These are phyloP conservation scores for Acacia confusa DNA, from an alignment of 306 rosid species.

Conservation along the genomic window DNA sequence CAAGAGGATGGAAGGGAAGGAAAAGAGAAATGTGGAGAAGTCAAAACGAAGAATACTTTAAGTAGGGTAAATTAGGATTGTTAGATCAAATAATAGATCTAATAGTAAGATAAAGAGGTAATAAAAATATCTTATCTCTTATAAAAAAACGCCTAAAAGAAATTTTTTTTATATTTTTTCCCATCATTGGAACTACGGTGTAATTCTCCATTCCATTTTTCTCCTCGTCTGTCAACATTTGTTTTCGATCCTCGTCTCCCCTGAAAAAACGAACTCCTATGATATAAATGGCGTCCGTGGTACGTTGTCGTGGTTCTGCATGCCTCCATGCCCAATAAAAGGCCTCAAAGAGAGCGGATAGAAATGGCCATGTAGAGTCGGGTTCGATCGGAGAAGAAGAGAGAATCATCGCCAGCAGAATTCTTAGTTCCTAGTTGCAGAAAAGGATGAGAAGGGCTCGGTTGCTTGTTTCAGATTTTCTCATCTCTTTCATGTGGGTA, in stretches of 20 bases:
- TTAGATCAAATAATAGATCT: no score
- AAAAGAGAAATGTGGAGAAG: no score
- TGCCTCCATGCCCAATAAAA: background rate
- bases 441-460: conserved; percentile 44
- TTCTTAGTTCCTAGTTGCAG: background rate
- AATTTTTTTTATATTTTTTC: no score
- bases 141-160: no score
- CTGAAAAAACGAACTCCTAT: background rate
- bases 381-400: background rate
- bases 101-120: no score
- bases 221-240: background rate
- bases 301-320: background rate
- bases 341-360: background rate
- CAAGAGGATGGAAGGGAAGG: no score
- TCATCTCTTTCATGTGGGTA: conserved; percentile 85
- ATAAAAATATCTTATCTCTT: no score
- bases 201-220: no score
- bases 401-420: background rate
- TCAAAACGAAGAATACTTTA: no score
- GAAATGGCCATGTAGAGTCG: background rate
- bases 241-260: background rate
- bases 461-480: conserved; percentile 59
- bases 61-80: no score
- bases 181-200: no score
- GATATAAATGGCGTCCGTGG: background rate